phyloP scores from a whole-genome alignment of 345 rosid species.

The Chamaenerion angustifolium region DNA sequence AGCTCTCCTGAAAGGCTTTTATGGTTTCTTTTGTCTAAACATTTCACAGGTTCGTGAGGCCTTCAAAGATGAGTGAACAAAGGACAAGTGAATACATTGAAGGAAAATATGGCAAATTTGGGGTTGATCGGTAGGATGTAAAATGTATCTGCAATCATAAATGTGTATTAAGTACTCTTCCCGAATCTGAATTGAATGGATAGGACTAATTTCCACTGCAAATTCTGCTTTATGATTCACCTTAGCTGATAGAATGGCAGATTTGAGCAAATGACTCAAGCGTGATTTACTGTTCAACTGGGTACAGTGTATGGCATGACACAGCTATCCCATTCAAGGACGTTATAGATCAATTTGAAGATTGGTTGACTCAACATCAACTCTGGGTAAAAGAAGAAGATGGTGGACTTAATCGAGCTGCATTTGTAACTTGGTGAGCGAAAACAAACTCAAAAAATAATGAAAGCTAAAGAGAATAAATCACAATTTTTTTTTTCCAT shows the following conservation, averaged over 20 bases:
- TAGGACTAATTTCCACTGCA: too few relatives aligned
- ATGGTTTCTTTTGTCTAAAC: background rate
- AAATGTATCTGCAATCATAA: background rate
- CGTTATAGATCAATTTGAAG: conserved; percentile 68
- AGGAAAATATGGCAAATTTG: conserved; percentile 81
- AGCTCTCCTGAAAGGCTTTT: too few relatives aligned
- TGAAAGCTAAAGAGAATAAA: background rate
- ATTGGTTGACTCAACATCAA: conserved; percentile 53
- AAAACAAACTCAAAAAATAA: background rate
- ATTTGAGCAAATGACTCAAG: too few relatives aligned
- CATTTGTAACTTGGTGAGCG: conserved; percentile 85
- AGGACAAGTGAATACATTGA: conserved; percentile 56
- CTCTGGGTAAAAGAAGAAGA: conserved; percentile 43
- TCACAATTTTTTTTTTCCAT: too few relatives aligned
- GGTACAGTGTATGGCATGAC: conserved; percentile 89
- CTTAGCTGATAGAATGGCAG: too few relatives aligned
- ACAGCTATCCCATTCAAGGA: conserved; percentile 75
- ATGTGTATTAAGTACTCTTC: background rate
- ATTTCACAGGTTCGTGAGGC: conserved; percentile 69
- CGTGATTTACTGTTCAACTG: background rate
- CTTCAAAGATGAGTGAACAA: conserved; percentile 60
- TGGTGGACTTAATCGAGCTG: conserved; percentile 50
- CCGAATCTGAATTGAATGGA: too few relatives aligned
- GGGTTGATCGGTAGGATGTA: conserved; percentile 64
- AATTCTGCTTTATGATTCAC: too few relatives aligned